Base-by-base conservation (phyloP, 768 basidiomycete species). In the Cyclocybe cylindracea region DNA sequence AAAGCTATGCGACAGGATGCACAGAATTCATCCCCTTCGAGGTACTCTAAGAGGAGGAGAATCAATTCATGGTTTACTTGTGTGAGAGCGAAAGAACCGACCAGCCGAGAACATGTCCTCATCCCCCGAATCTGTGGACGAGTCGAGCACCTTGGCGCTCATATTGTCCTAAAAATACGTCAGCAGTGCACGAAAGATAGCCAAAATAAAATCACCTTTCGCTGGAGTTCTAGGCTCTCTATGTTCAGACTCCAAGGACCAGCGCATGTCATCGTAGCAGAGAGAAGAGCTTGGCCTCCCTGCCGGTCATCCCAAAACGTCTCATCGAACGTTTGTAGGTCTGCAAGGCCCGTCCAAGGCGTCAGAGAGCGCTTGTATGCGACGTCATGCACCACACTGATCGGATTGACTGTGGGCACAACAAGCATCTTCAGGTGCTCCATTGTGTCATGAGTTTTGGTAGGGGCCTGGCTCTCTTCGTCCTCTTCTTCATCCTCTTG, bases 361-460 rank as follows among this genome's bases (percentile, higher is more conserved):
- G 64, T 62, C 29, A 73, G 57, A 34, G 76, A 61, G 35, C 79
- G 73, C 48, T 70, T 66, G 56, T 91, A 94, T 1, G 64, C 65
- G 8, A 87, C 78, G 6, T 74, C 72, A 55, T 85, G 83, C 2
- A 65, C 70, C 13, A 78, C 68, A 34, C 71, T 72, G 51, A 97
- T 75, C 0, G 91, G 82, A 5, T 77, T 75, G n/a, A 83, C 70
- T 0, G 86, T 83, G 2, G 86, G 82, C 10, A 98, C 77, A 5
- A 76, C 66, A 10, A 95, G 63, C 8, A 90, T 87, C 53, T 78
- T 80, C 42, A 90, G 70, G 0, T 78, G 78, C 62, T 96, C 94
- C 51, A 78, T 83, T 60, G 60, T 70, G 58, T 66, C 73, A 53
- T 61, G 58, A 8, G 54, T 7, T 33, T 2, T 24, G 2, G 64